Conservation (phyloP, 139 green algal genomes). For the Mesotaenium endlicherianum region DNA sequence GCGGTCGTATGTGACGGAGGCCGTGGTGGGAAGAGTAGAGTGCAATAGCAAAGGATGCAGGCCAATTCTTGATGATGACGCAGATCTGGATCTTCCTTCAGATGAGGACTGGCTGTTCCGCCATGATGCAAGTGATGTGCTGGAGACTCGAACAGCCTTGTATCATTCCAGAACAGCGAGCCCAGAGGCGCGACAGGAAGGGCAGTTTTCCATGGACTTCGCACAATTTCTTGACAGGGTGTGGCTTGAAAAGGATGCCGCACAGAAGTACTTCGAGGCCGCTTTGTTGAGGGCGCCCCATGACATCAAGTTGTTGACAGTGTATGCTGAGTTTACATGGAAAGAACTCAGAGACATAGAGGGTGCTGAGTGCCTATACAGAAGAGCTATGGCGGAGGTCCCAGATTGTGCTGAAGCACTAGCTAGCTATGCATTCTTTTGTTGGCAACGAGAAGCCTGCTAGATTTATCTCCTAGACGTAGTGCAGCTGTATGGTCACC, state of each 20-base stretch:
- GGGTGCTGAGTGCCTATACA: not conserved
- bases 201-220: constrained; percentile 8
- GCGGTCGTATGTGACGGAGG: constrained; percentile 9
- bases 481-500: no score
- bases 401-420: constrained; percentile 8
- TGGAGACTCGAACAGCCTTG: no score
- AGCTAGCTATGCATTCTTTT: constrained; percentile 10
- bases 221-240: not conserved
- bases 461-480: no score
- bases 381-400: not conserved
- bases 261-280: not conserved
- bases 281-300: not conserved
- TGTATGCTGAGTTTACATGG: constrained; percentile 9
- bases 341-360: not conserved
- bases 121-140: no score
- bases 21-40: not conserved
- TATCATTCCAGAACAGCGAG: no score
- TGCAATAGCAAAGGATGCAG: constrained; percentile 31
- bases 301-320: not conserved
- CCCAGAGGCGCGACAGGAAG: not conserved
- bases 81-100: not conserved
- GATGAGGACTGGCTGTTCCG: no score
- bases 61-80: not conserved
- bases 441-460: constrained; percentile 7
- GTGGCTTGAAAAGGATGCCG: not conserved